phyloP scores from a whole-genome alignment of 1,139 yeast species.

The Yamadazyma triangularis region DNA sequence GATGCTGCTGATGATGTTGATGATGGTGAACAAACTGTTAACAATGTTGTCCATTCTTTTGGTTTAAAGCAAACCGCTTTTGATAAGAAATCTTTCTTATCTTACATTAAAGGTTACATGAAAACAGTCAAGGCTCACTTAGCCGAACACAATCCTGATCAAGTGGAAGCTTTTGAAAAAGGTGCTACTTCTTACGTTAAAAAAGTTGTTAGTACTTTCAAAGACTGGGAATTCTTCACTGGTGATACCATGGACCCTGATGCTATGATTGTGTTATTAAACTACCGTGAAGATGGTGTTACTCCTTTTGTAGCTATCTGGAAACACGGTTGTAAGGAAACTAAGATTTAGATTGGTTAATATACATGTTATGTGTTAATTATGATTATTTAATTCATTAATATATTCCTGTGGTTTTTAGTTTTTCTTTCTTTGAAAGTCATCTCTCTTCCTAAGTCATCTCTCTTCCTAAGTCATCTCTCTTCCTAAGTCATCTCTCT shows the following conservation, averaged over 20 bases:
- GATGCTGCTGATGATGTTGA: slow-evolving; percentile 79
- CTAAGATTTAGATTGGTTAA: slow-evolving; percentile 77
- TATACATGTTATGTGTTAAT: too few species aligned
- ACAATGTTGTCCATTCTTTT: slow-evolving; percentile 98
- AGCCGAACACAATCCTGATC: slow-evolving; percentile 84
- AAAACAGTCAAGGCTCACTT: slow-evolving; percentile 87
- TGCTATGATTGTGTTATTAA: slow-evolving; percentile 94
- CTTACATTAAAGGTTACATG: slow-evolving; percentile 98
- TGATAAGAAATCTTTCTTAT: slow-evolving; percentile 95
- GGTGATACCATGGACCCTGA: slow-evolving; percentile 99
- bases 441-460: too few species aligned
- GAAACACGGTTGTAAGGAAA: slow-evolving; percentile 94
- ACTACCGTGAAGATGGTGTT: slow-evolving; percentile 99
- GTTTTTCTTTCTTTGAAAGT: background rate
- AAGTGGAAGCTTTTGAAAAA: slow-evolving; percentile 84
- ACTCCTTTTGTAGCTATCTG: slow-evolving; percentile 97
- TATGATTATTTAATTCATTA: too few species aligned
- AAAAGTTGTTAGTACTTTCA: slow-evolving; percentile 91
- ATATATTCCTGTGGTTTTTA: background rate
- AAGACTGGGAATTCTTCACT: slow-evolving; percentile 98
- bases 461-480: background rate
- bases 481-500: too few species aligned
- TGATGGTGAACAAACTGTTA: slow-evolving; percentile 82
- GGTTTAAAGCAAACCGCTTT: slow-evolving; percentile 92
- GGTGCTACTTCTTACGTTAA: slow-evolving; percentile 95